Conservation (phyloP, 1,139 yeast species). For the Lodderomyces orthopsilosis region DNA sequence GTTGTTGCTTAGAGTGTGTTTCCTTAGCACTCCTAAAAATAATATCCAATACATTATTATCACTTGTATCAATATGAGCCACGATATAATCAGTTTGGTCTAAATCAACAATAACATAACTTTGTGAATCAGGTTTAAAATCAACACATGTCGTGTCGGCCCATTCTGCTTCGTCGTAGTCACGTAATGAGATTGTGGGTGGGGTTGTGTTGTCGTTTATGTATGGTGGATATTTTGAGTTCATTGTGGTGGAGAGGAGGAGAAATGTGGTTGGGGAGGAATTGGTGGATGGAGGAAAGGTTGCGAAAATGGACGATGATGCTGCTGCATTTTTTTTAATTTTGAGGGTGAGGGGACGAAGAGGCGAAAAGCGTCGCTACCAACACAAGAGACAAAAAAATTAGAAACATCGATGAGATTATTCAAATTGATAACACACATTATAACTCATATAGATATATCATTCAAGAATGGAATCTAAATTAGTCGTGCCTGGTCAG, state of each 20-base stretch:
- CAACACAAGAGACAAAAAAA: too few relatives aligned
- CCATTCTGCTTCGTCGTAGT: conserved; percentile 56
- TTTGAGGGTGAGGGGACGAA: not conserved
- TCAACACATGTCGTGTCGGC: conserved; percentile 52
- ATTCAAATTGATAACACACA: too few relatives aligned
- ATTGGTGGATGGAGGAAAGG: not conserved
- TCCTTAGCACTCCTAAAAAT: conserved; percentile 49
- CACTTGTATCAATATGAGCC: conserved; percentile 38
- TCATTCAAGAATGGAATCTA: conserved; percentile 3
- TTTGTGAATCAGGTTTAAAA: conserved; percentile 21
- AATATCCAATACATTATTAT: conserved; percentile 35
- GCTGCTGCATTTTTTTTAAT: not conserved
- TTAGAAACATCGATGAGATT: too few relatives aligned
- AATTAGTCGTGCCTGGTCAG: conserved; percentile 74
- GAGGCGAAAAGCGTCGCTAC: not conserved
- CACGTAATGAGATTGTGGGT: conserved; percentile 42
- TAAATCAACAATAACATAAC: conserved; percentile 48
- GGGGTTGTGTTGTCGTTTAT: conserved; percentile 39
- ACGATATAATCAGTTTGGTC: conserved; percentile 42
- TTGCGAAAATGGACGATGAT: conserved; percentile 2
- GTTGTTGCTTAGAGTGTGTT: conserved; percentile 22
- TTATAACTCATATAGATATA: too few relatives aligned
- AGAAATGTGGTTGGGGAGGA: not conserved
- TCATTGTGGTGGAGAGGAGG: not conserved
- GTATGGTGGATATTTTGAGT: conserved; percentile 38